phyloP scores from a whole-genome alignment of 305 asterid species.

The Solanum aculeatissimum region DNA sequence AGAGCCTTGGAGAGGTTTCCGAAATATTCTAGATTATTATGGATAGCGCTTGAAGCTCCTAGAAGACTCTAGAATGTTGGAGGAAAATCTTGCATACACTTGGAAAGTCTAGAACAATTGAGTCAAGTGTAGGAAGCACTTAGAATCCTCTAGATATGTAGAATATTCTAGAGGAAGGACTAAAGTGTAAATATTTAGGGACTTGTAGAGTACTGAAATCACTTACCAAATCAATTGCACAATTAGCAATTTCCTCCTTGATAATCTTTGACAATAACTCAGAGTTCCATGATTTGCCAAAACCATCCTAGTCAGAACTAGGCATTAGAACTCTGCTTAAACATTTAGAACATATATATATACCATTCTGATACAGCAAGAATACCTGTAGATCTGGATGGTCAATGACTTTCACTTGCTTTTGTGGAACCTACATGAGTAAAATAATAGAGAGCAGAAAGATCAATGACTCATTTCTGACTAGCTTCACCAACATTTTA shows the following conservation, averaged over 20 bases:
- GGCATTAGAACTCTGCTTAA: conserved; percentile 7
- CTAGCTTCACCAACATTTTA: not conserved
- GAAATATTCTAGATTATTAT: too few species aligned
- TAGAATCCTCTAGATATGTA: too few species aligned
- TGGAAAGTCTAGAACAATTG: too few species aligned
- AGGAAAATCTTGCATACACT: too few species aligned
- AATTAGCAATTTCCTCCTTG: conserved; percentile 33
- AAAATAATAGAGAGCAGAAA: not conserved
- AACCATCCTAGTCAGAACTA: conserved; percentile 62
- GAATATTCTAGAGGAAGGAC: too few species aligned
- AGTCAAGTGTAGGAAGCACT: too few species aligned
- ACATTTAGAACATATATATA: not conserved
- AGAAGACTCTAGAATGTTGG: too few species aligned
- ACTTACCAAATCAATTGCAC: conserved; percentile 59
- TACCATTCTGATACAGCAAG: not conserved
- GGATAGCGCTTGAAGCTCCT: too few species aligned
- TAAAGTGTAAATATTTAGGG: too few species aligned
- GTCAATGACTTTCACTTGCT: conserved; percentile 64
- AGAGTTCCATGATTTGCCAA: conserved; percentile 59
- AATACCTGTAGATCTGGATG: conserved; percentile 77
- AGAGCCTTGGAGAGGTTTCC: too few species aligned
- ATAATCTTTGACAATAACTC: conserved; percentile 43
- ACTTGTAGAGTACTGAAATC: too few species aligned
- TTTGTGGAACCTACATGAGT: conserved; percentile 45
- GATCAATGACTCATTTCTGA: not conserved